Evolutionary conservation across 2,329 filamentous ascomycete genomes (phyloP).

Genomic region (Moelleriella libera): DNA sequence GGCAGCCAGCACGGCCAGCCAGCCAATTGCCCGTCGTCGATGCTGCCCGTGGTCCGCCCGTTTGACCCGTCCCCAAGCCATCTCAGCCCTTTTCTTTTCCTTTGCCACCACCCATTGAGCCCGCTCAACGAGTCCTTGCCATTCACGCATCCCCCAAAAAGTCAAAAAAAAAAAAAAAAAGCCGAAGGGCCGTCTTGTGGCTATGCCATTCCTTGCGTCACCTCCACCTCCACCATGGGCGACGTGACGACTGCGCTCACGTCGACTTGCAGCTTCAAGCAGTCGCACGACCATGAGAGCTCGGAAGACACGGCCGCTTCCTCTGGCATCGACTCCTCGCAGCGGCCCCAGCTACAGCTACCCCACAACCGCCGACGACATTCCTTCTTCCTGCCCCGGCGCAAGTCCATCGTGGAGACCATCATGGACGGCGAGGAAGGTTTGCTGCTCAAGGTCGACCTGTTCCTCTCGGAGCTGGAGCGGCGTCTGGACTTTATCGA

Average conservation of each 20-base stretch:
- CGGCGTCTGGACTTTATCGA: conserved; percentile 79
- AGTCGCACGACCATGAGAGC: conserved; percentile 17
- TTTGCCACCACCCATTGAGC: too few species aligned
- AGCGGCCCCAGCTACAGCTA: conserved; percentile 5
- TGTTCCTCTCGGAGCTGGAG: conserved; percentile 77
- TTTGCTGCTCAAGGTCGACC: conserved; percentile 53
- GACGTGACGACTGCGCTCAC: conserved; percentile 23
- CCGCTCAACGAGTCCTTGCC: too few species aligned
- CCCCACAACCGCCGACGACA: conserved; percentile 31
- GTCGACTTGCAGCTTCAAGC: conserved; percentile 20
- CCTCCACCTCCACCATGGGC: conserved; percentile 16
- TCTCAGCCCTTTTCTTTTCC: too few species aligned
- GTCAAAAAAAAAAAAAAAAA: background rate
- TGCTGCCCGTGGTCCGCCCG: background rate
- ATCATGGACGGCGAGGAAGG: conserved; percentile 50
- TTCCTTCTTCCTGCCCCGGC: conserved; percentile 40
- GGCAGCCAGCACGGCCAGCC: background rate
- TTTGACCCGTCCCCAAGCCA: too few species aligned
- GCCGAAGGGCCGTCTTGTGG: conserved; percentile 1
- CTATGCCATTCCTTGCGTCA: conserved; percentile 13
- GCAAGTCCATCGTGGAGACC: conserved; percentile 44
- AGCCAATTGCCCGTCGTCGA: background rate
- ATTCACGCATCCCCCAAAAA: too few species aligned
- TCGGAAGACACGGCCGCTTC: conserved; percentile 16
- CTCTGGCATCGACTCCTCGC: conserved; percentile 25